Conservation (phyloP, 768 basidiomycete species). For the Amanita phalloides region DNA sequence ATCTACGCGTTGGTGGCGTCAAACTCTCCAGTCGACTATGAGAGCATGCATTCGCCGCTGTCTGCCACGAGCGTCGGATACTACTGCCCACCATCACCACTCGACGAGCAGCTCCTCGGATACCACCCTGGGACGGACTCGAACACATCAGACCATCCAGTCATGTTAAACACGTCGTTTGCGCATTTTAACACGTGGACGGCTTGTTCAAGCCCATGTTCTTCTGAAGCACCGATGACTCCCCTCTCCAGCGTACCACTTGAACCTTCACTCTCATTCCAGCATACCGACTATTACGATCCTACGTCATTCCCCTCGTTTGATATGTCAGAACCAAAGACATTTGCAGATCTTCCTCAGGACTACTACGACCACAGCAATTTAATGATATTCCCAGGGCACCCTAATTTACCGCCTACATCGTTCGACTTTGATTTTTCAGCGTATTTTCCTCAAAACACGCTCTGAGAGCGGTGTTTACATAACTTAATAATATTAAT, state of each 20-base stretch:
- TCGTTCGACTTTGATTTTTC: not conserved
- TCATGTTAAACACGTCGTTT: not conserved
- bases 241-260: not conserved
- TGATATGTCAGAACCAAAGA: not conserved
- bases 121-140: not conserved
- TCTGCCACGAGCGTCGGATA: not conserved
- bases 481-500: not conserved
- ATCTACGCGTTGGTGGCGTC: constrained; percentile 14
- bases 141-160: not conserved
- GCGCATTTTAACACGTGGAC: not conserved
- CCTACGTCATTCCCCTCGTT: constrained; percentile 1
- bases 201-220: constrained; percentile 4
- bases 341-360: not conserved
- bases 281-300: constrained; percentile 1
- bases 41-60: not conserved
- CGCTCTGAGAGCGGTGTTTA: constrained; percentile 1
- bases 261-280: not conserved
- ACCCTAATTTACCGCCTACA: not conserved
- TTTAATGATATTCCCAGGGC: not conserved
- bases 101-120: constrained; percentile 1
- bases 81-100: constrained; percentile 1
- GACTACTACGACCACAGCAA: not conserved
- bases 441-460: not conserved
- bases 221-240: constrained; percentile 3
- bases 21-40: not conserved